Conservation (phyloP, 345 rosid genomes). For the Hypericum perforatum region DNA sequence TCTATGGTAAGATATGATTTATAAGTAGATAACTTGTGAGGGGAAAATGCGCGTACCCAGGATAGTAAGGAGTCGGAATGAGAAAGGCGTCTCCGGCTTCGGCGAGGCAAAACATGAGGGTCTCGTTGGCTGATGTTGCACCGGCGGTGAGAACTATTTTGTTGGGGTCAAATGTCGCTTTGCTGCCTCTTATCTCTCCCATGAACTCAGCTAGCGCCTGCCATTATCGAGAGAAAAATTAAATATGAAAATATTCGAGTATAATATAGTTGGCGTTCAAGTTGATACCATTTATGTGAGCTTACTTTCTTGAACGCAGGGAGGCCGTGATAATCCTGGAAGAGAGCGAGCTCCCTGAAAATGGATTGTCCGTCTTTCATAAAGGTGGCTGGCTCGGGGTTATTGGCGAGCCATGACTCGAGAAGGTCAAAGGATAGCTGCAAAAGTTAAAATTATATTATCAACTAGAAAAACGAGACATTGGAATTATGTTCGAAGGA, state of each 20-base stretch:
- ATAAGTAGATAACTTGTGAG: too few relatives aligned
- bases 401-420: constrained; percentile 58
- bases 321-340: constrained; percentile 74
- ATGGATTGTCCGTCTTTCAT: constrained; percentile 55
- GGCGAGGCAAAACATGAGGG: constrained; percentile 67
- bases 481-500: background rate
- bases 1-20: background rate
- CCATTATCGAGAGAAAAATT: background rate
- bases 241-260: background rate
- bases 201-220: constrained; percentile 75
- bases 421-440: constrained; percentile 66
- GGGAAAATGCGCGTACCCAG: constrained; percentile 36
- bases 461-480: background rate
- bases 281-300: background rate
- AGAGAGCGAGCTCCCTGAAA: constrained; percentile 72
- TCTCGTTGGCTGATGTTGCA: constrained; percentile 77
- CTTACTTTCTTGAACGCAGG: constrained; percentile 62
- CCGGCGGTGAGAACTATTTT: constrained; percentile 67
- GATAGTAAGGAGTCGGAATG: constrained; percentile 74
- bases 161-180: constrained; percentile 48
- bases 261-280: background rate
- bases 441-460: constrained; percentile 1
- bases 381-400: constrained; percentile 55
- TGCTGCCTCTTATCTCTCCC: constrained; percentile 75
- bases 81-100: constrained; percentile 74